phyloP scores from a whole-genome alignment of 2,329 filamentous ascomycete genomes.

The Emericellopsis atlantica region DNA sequence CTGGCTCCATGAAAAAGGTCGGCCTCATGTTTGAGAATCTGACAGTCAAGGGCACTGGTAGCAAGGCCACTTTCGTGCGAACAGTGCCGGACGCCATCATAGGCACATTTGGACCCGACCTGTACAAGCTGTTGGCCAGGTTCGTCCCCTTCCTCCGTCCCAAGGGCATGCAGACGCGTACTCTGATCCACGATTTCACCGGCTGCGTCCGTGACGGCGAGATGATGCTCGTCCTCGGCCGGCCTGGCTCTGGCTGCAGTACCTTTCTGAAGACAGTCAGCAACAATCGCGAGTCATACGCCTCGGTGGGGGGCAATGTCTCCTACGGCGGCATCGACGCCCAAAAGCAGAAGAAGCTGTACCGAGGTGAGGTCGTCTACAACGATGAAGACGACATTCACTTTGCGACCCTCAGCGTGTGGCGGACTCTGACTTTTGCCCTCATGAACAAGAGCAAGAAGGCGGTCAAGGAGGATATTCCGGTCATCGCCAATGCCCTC shows the following conservation, averaged over 20 bases:
- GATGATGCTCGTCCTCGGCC: conserved; percentile 40
- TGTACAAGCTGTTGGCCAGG: conserved; percentile 48
- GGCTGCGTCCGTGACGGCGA: conserved; percentile 20
- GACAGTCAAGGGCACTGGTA: conserved; percentile 59
- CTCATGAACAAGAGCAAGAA: conserved; percentile 65
- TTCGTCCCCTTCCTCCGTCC: conserved; percentile 9
- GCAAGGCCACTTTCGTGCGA: conserved; percentile 54
- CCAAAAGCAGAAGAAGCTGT: conserved; percentile 52
- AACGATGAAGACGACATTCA: conserved; percentile 73
- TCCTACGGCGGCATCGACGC: conserved; percentile 61
- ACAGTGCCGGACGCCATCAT: conserved; percentile 63
- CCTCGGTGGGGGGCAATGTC: conserved; percentile 55
- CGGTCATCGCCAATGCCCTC: conserved; percentile 55
- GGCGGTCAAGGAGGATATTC: conserved; percentile 48
- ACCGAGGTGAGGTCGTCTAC: conserved; percentile 74
- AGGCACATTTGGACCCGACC: conserved; percentile 69
- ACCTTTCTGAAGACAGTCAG: conserved; percentile 67
- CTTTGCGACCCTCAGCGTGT: conserved; percentile 73
- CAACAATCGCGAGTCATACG: conserved; percentile 55
- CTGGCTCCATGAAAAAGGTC: conserved; percentile 58
- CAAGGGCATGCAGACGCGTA: conserved; percentile 10
- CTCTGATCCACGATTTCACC: conserved; percentile 17
- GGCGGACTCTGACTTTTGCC: conserved; percentile 68
- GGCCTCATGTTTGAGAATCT: conserved; percentile 68
- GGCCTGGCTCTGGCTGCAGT: conserved; percentile 62